Evolutionary conservation across 805 yeast species (phyloP).

Genomic region (Candida tibetensis): DNA sequence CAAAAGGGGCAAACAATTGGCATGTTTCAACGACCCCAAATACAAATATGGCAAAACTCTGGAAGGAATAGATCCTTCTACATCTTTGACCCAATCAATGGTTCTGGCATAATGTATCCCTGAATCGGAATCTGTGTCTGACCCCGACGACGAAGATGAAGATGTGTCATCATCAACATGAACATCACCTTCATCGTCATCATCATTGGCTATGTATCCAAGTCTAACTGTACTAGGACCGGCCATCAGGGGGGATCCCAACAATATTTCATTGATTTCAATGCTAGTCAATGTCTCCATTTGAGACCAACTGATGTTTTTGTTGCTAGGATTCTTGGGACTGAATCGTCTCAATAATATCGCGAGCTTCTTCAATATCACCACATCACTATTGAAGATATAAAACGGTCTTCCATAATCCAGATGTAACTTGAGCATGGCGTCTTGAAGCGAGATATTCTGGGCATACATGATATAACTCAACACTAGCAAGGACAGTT

Average conservation of each 20-base stretch:
- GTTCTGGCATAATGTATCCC: constrained; percentile 7
- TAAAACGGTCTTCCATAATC: constrained; percentile 76
- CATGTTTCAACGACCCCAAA: constrained; percentile 81
- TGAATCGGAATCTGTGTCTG: constrained; percentile 9
- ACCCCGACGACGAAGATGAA: constrained; percentile 11
- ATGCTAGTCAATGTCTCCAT: constrained; percentile 26
- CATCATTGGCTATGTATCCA: constrained; percentile 29
- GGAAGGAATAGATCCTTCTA: constrained; percentile 76
- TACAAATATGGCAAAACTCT: constrained; percentile 79
- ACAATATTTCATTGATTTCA: constrained; percentile 36
- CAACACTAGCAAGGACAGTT: constrained; percentile 71
- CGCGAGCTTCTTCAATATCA: constrained; percentile 63
- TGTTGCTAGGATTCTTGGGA: constrained; percentile 35
- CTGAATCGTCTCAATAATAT: constrained; percentile 57
- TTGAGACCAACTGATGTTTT: constrained; percentile 25
- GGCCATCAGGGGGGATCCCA: constrained; percentile 14
- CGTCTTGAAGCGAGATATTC: constrained; percentile 59
- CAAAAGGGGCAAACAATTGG: constrained; percentile 65
- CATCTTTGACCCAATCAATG: constrained; percentile 38
- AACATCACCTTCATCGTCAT: constrained; percentile 15
- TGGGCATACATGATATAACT: constrained; percentile 71
- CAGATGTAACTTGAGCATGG: constrained; percentile 60
- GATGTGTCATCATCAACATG: constrained; percentile 12
- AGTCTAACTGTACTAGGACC: constrained; percentile 13
- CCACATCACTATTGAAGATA: constrained; percentile 73